These are phyloP conservation scores for Fusarium papillatum DNA, from an alignment of 2,329 filamentous ascomycete genomes.

Conservation along the genomic window DNA sequence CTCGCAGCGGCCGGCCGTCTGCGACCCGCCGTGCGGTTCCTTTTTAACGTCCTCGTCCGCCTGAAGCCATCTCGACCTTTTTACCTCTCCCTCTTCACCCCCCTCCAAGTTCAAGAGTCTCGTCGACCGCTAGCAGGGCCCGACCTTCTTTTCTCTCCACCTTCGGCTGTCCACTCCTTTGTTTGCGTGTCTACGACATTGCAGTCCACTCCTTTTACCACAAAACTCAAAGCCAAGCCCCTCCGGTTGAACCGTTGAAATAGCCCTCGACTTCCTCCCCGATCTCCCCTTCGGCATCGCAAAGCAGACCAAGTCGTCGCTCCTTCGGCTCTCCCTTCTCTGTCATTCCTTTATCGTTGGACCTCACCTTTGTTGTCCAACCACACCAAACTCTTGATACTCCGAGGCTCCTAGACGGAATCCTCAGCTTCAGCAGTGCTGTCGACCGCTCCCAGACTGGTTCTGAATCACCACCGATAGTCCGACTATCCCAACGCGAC, in stretches of 20 bases:
- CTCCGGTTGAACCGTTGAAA: slow-evolving; percentile 48
- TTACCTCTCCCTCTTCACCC: slow-evolving; percentile 40
- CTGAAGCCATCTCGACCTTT: slow-evolving; percentile 37
- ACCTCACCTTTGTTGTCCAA: slow-evolving; percentile 39
- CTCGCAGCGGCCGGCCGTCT: slow-evolving; percentile 37
- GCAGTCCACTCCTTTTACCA: slow-evolving; percentile 49
- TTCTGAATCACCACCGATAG: slow-evolving; percentile 41
- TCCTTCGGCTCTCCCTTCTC: slow-evolving; percentile 39
- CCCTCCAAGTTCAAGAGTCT: slow-evolving; percentile 39
- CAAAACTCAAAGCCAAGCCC: slow-evolving; percentile 37
- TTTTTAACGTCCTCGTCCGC: slow-evolving; percentile 46
- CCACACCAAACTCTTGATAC: slow-evolving; percentile 30
- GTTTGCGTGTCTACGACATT: slow-evolving; percentile 49
- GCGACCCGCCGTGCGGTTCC: slow-evolving; percentile 41
- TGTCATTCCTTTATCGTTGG: slow-evolving; percentile 42
- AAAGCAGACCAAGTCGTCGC: slow-evolving; percentile 39
- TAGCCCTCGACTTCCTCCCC: slow-evolving; percentile 38
- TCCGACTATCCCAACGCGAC: slow-evolving; percentile 9
- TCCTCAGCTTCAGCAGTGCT: slow-evolving; percentile 39
- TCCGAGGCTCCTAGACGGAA: slow-evolving; percentile 44
- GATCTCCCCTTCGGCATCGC: slow-evolving; percentile 24
- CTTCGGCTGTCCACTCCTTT: slow-evolving; percentile 42
- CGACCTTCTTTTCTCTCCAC: slow-evolving; percentile 30
- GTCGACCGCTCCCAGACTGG: slow-evolving; percentile 41
- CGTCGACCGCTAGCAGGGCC: slow-evolving; percentile 44